Percentiles rank a stretch among this genome's conserved stretches.
These are phyloP conservation scores for Erysimum cheiranthoides DNA, from an alignment of 345 rosid species.

Conservation along the genomic window DNA sequence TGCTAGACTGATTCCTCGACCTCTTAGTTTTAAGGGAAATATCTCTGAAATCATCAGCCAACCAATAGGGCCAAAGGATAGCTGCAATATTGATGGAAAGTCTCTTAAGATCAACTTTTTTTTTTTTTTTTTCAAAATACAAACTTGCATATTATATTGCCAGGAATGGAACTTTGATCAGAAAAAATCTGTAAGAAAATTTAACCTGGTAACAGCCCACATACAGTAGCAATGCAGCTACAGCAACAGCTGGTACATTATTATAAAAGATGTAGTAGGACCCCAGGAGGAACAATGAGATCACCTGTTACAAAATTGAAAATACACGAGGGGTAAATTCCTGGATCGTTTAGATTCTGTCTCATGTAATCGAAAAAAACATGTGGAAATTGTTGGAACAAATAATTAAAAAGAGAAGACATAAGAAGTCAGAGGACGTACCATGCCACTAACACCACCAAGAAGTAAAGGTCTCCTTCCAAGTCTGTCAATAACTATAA, in stretches of 20 bases:
- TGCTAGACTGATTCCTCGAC: slow-evolving; percentile 88
- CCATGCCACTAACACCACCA: slow-evolving; percentile 95
- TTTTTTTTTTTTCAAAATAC: background rate
- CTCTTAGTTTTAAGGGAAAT: slow-evolving; percentile 84
- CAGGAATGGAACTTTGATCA: slow-evolving; percentile 1
- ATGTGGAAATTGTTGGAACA: background rate
- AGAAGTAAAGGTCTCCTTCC: slow-evolving; percentile 96
- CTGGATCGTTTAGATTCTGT: background rate
- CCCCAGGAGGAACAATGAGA: slow-evolving; percentile 88
- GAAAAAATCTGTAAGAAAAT: slow-evolving; percentile 29
- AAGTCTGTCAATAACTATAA: slow-evolving; percentile 80
- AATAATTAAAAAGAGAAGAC: background rate
- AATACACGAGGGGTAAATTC: slow-evolving; percentile 6
- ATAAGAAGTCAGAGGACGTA: slow-evolving; percentile 41
- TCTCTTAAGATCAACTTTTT: slow-evolving; percentile 5
- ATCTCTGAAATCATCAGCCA: slow-evolving; percentile 99
- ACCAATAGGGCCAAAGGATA: slow-evolving; percentile 98
- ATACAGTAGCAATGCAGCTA: slow-evolving; percentile 78
- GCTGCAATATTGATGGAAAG: slow-evolving; percentile 56
- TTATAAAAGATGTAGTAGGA: slow-evolving; percentile 87
- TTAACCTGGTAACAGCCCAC: slow-evolving; percentile 97
- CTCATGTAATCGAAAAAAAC: slow-evolving; percentile 5
- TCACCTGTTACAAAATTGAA: slow-evolving; percentile 55
- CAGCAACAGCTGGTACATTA: slow-evolving; percentile 67
- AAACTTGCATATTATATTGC: background rate